A percentile compares a stretch with the other conserved stretches of the same genome.
Conservation (phyloP, 371 early-diverging fungal genomes). For the Haplosporangium sp. region DNA sequence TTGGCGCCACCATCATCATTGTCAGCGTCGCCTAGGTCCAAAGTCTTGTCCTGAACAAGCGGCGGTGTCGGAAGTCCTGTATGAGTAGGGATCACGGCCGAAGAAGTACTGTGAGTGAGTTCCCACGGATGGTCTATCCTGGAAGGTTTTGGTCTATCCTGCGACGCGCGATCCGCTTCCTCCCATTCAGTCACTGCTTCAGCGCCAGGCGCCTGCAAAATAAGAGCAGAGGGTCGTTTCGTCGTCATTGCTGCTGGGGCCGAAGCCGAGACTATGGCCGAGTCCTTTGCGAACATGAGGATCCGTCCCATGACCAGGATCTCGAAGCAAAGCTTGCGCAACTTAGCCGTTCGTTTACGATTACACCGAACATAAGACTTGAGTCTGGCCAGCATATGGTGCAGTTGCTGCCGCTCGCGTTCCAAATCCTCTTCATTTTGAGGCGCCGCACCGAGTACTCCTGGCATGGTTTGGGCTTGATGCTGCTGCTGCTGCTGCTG, state of each 20-base stretch:
- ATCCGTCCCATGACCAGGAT: conserved; percentile 27
- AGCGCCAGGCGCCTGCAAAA: too few species aligned
- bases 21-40: not conserved
- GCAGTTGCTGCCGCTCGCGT: conserved; percentile 20
- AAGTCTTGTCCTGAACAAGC: not conserved
- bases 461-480: not conserved
- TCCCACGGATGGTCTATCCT: not conserved
- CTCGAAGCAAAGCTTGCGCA: conserved; percentile 42
- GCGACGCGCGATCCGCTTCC: too few species aligned
- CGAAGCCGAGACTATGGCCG: too few species aligned
- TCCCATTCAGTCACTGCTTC: not conserved
- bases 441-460: not conserved
- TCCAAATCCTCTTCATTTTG: conserved; percentile 20
- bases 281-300: conserved; percentile 48
- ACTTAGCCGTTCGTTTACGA: conserved; percentile 15
- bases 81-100: conserved; percentile 13
- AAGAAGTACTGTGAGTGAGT: not conserved
- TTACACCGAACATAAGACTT: conserved; percentile 45
- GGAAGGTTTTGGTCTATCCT: too few species aligned
- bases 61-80: conserved; percentile 41
- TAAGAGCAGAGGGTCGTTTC: too few species aligned
- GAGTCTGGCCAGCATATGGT: conserved; percentile 15
- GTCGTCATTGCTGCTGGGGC: not conserved
- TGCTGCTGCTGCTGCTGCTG: conserved; percentile 3
- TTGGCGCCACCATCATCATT: not conserved